phyloP scores from a whole-genome alignment of 2,329 filamentous ascomycete species.

The Colletotrichum shisoi region DNA sequence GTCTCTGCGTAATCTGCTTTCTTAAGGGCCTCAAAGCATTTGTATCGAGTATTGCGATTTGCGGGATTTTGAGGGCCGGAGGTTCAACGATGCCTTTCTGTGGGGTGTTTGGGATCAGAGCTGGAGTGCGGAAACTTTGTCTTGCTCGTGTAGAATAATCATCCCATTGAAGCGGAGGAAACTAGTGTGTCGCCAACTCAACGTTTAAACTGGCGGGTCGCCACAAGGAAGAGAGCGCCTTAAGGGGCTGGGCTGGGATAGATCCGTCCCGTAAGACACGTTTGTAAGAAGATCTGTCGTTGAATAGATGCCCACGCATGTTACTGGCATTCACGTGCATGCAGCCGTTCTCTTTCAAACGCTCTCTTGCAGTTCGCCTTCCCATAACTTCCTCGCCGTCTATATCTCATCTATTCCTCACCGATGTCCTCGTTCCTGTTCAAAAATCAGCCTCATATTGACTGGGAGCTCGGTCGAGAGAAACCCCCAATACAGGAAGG shows the following conservation, averaged over 20 bases:
- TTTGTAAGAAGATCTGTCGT: constrained; percentile 28
- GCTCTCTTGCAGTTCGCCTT: too few species aligned
- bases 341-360: not conserved
- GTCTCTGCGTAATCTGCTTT: constrained; percentile 76
- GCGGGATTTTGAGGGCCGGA: not conserved
- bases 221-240: not conserved
- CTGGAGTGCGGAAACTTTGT: not conserved
- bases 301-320: constrained; percentile 35
- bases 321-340: constrained; percentile 1
- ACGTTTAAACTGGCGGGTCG: constrained; percentile 3
- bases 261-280: not conserved
- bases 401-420: constrained; percentile 19
- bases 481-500: not conserved
- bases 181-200: not conserved
- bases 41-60: not conserved
- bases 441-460: not conserved
- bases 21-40: constrained; percentile 54
- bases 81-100: not conserved
- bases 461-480: not conserved
- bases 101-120: not conserved
- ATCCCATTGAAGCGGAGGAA: not conserved
- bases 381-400: not conserved
- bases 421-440: constrained; percentile 37
- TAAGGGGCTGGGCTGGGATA: not conserved
- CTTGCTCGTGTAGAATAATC: constrained; percentile 21